phyloP scores from a whole-genome alignment of 2,329 filamentous ascomycete genomes.

The Monilinia aucupariae region DNA sequence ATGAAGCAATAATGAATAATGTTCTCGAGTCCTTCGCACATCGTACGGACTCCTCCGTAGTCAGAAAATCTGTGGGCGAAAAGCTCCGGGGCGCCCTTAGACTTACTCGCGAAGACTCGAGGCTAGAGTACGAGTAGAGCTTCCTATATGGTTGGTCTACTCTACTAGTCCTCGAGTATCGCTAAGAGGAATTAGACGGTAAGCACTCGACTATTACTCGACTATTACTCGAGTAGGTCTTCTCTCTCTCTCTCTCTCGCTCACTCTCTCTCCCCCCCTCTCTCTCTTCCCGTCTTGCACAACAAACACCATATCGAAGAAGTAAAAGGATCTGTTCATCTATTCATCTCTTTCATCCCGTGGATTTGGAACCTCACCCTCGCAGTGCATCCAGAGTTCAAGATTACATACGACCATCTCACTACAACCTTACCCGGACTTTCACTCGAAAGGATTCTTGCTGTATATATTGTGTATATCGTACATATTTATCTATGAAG shows the following conservation, averaged over 20 bases:
- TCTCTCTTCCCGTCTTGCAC: too few species aligned
- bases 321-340: neutral
- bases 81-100: neutral
- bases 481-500: neutral
- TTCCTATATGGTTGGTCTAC: neutral
- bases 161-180: too few species aligned
- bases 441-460: neutral
- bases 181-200: conserved; percentile 4
- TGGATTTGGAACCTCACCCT: neutral
- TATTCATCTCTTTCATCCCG: neutral
- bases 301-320: neutral
- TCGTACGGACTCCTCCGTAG: neutral
- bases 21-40: too few species aligned
- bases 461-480: neutral
- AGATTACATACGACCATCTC: neutral
- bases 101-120: conserved; percentile 9
- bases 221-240: neutral
- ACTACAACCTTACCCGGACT: neutral
- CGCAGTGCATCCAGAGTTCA: neutral
- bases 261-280: too few species aligned
- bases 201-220: too few species aligned
- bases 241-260: conserved; percentile 7
- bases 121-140: too few species aligned
- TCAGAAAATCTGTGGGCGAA: conserved; percentile 7
- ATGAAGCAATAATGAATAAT: too few species aligned